These are phyloP conservation scores for Trichoderma gamsii DNA, from an alignment of 495 filamentous ascomycete species.

Conservation along the genomic window DNA sequence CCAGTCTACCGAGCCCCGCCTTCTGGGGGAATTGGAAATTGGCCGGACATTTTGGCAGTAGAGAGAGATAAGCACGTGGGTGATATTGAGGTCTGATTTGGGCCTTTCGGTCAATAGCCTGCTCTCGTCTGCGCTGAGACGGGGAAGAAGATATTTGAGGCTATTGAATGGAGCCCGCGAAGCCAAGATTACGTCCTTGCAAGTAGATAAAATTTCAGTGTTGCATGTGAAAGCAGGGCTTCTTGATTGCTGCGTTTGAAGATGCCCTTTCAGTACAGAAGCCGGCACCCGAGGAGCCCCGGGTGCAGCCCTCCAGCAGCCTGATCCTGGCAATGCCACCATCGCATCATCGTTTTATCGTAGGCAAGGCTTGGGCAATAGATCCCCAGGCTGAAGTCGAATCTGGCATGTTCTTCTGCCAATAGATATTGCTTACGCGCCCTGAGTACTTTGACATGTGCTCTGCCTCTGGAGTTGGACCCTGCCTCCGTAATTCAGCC, in stretches of 20 bases:
- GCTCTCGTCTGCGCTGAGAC: not conserved
- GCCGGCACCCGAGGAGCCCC: not conserved
- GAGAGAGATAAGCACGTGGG: conserved; percentile 7
- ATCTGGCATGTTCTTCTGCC: not conserved
- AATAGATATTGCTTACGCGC: not conserved
- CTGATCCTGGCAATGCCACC: not conserved
- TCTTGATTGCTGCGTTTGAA: not conserved
- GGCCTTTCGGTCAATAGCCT: not conserved
- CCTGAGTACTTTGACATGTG: not conserved
- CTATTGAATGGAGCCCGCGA: not conserved
- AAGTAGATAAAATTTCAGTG: not conserved
- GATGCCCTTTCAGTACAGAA: not conserved
- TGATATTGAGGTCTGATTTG: not conserved
- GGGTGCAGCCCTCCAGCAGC: too few relatives aligned
- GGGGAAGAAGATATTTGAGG: not conserved
- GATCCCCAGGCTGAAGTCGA: not conserved
- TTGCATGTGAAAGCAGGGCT: not conserved
- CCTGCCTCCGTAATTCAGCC: conserved; percentile 12
- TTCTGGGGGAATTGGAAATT: not conserved
- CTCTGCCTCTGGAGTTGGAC: not conserved
- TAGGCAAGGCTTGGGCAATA: not conserved
- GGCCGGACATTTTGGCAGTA: not conserved
- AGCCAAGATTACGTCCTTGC: not conserved
- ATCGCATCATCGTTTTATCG: not conserved
- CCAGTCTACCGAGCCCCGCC: conserved; percentile 5